phyloP scores from a whole-genome alignment of 345 rosid genomes.

The Boechera divaricarpa region DNA sequence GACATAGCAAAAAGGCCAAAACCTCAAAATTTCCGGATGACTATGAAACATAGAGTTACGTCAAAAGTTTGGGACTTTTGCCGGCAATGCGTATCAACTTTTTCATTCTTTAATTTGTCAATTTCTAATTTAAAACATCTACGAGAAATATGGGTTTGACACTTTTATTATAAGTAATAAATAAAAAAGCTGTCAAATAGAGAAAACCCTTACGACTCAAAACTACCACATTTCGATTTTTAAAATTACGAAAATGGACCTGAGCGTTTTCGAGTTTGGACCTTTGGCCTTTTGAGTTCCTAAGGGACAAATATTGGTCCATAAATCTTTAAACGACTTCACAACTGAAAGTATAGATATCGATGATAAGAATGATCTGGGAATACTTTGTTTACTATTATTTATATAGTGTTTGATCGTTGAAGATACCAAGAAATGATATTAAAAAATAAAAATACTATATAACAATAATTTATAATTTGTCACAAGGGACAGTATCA shows the following conservation, averaged over 20 bases:
- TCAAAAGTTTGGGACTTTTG: slow-evolving; percentile 42
- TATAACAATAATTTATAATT: slow-evolving; percentile 11
- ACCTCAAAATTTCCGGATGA: slow-evolving; percentile 22
- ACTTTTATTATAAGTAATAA: slow-evolving; percentile 8
- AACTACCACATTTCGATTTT: slow-evolving; percentile 15
- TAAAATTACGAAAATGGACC: slow-evolving; percentile 31
- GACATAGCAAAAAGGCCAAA: slow-evolving; percentile 5
- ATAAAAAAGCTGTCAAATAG: slow-evolving; percentile 13
- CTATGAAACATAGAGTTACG: slow-evolving; percentile 39
- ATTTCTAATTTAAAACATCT: not conserved
- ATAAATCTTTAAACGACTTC: slow-evolving; percentile 6
- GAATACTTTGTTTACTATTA: not conserved
- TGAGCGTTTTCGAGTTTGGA: slow-evolving; percentile 24
- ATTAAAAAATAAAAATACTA: not conserved
- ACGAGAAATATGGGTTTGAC: slow-evolving; percentile 9
- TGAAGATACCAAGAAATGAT: slow-evolving; percentile 24
- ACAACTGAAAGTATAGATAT: not conserved
- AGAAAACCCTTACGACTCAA: slow-evolving; percentile 27
- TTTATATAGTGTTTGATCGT: not conserved
- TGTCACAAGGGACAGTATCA: slow-evolving; percentile 20
- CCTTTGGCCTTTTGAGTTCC: slow-evolving; percentile 52
- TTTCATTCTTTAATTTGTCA: slow-evolving; percentile 13
- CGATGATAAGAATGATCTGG: slow-evolving; percentile 23
- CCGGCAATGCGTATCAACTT: slow-evolving; percentile 28
- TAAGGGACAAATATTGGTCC: slow-evolving; percentile 46